Percentiles rank a stretch among this genome's conserved stretches.
These are phyloP conservation scores for Spathaspora passalidarum DNA, from an alignment of 805 yeast species.

Conservation along the genomic window DNA sequence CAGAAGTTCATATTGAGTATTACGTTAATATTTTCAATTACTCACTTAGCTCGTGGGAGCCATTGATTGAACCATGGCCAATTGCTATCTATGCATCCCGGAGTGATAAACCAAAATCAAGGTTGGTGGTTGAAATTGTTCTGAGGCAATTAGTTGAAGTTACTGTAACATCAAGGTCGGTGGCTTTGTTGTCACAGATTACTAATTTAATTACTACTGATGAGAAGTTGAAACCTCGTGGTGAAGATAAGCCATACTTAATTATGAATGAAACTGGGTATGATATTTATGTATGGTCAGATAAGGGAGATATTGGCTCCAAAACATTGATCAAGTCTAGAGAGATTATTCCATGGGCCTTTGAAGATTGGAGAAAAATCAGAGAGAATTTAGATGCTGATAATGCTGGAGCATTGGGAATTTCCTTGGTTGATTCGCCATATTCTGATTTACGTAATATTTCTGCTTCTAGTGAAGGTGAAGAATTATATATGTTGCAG, in stretches of 20 bases:
- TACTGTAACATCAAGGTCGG: slow-evolving; percentile 76
- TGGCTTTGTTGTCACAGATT: slow-evolving; percentile 73
- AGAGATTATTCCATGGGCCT: slow-evolving; percentile 73
- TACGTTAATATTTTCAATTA: slow-evolving; percentile 79
- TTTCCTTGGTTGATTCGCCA: slow-evolving; percentile 53
- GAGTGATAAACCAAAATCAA: slow-evolving; percentile 41
- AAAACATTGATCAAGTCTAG: slow-evolving; percentile 43
- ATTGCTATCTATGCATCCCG: slow-evolving; percentile 67
- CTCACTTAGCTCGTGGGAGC: slow-evolving; percentile 92
- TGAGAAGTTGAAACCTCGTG: slow-evolving; percentile 58
- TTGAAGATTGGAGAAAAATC: slow-evolving; percentile 88
- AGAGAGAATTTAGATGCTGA: slow-evolving; percentile 77
- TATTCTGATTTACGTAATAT: slow-evolving; percentile 56
- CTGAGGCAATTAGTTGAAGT: slow-evolving; percentile 76
- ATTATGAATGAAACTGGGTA: slow-evolving; percentile 84
- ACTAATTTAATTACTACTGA: slow-evolving; percentile 55
- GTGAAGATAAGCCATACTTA: slow-evolving; percentile 77
- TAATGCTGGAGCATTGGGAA: slow-evolving; percentile 57
- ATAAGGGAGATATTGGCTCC: slow-evolving; percentile 27
- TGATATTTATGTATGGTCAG: slow-evolving; percentile 81
- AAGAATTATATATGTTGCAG: slow-evolving; percentile 61
- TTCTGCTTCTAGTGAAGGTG: slow-evolving; percentile 80
- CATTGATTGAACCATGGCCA: slow-evolving; percentile 85
- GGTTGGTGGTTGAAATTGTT: slow-evolving; percentile 62
- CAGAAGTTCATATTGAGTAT: slow-evolving; percentile 62